phyloP scores from a whole-genome alignment of 129 eudicot genomes.

The Saposhnikovia divaricata region DNA sequence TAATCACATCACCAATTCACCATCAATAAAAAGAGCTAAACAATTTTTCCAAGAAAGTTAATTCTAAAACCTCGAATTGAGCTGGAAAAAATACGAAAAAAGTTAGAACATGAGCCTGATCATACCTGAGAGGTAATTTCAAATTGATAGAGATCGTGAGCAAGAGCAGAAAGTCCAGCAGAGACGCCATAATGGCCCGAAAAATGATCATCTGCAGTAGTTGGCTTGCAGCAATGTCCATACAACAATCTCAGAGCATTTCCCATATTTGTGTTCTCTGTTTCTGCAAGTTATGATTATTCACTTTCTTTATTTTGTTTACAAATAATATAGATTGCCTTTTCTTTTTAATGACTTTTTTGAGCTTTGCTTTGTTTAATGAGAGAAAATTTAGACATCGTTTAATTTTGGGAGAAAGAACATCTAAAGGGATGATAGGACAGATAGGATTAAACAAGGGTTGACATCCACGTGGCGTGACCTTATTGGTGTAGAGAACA shows the following conservation, averaged over 20 bases:
- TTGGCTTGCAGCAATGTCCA: conserved; percentile 44
- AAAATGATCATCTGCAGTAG: conserved; percentile 26
- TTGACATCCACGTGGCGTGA: conserved; percentile 12
- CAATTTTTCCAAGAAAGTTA: background rate
- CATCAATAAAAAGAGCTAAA: background rate
- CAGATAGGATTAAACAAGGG: background rate
- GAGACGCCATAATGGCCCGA: conserved; percentile 49
- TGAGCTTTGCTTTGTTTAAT: background rate
- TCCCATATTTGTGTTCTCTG: conserved; percentile 40
- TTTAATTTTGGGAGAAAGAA: conserved; percentile 10
- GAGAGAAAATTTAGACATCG: background rate
- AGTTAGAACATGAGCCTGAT: background rate
- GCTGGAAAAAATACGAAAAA: background rate
- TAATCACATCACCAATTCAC: background rate
- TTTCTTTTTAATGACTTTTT: background rate
- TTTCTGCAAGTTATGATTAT: background rate
- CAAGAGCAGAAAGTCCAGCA: conserved; percentile 62
- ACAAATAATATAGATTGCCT: background rate
- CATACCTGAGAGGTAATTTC: conserved; percentile 75
- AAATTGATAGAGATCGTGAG: conserved; percentile 67
- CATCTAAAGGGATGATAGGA: background rate
- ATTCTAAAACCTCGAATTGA: background rate
- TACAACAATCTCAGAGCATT: conserved; percentile 66
- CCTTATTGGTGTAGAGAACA: conserved; percentile 5
- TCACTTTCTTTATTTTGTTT: background rate